Percentiles rank a stretch among this genome's conserved stretches.
Evolutionary conservation across 2,329 filamentous ascomycete genomes (phyloP).

Genomic region (Cordyceps cateniannulata): DNA sequence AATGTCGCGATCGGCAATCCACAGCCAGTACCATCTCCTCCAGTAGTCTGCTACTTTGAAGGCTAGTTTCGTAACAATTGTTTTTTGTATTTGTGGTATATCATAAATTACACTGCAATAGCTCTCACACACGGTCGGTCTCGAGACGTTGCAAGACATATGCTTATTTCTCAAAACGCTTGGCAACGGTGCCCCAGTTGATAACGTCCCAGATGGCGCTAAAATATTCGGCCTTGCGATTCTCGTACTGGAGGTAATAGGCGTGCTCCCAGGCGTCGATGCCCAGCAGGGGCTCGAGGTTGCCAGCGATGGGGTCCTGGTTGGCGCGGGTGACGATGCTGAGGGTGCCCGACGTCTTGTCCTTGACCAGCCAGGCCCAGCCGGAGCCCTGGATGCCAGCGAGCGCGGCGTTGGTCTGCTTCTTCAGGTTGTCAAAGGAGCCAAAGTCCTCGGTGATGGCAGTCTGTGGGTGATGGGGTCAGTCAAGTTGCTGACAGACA

Average conservation of each 20-base stretch:
- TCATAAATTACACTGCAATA: slow-evolving; percentile 9
- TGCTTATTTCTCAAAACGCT: slow-evolving; percentile 56
- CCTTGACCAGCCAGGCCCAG: slow-evolving; percentile 84
- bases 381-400: slow-evolving; percentile 78
- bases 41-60: background rate
- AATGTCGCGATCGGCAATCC: background rate
- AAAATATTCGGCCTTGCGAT: slow-evolving; percentile 96
- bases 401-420: slow-evolving; percentile 62
- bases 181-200: slow-evolving; percentile 88
- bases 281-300: slow-evolving; percentile 74
- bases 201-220: slow-evolving; percentile 88
- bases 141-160: background rate
- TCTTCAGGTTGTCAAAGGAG: slow-evolving; percentile 55
- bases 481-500: background rate
- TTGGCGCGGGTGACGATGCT: slow-evolving; percentile 68
- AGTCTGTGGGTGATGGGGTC: slow-evolving; percentile 24
- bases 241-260: slow-evolving; percentile 94
- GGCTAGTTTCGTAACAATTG: background rate
- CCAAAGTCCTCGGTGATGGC: slow-evolving; percentile 64
- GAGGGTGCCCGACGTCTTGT: slow-evolving; percentile 55
- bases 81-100: slow-evolving; percentile 6
- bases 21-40: too few species aligned
- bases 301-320: slow-evolving; percentile 83
- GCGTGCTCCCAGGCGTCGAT: slow-evolving; percentile 97
- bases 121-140: background rate